Base-by-base conservation (phyloP, 371 early-diverging fungal genomes). In the Zopfochytrium polystomum region DNA sequence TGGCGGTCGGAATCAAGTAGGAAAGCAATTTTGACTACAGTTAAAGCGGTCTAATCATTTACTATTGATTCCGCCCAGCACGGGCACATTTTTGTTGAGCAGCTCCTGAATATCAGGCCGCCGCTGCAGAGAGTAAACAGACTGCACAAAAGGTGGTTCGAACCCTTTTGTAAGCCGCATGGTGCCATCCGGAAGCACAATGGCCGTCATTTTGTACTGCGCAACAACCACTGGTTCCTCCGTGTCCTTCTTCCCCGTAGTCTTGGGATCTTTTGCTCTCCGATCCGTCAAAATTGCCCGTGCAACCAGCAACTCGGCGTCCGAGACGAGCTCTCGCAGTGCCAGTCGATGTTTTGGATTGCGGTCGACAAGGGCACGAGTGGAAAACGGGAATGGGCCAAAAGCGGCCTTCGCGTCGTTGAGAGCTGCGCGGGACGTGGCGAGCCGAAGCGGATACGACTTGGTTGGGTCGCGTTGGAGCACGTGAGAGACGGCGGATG, bases 151-250 rank as follows among this genome's bases (percentile, higher is more conserved):
- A 42, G 90, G 89, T 45, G 86, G 62, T 27, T 60, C 63, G 43
- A 74, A 49, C 46, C 34, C 52, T 13, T 60, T 62, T 11, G 91
- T 92, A 55, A 88, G 82, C 62, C 88, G 84, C 51, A 86, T 70
- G 35, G 86, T 78, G 31, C 90, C 91, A 35, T 20, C 23, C 27
- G 87, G 78, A 38, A 82, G 74, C 35, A 92, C 73, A 59, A 91
- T 72, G 32, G 85, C 87, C 0, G 95, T 93, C 56, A 88, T 78
- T 75, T 87, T 87, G 75, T 88, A 89, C 67, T 92, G 93, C 31
- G 90, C 90, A 27, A 89, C 87, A 29, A 78, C 48, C 13, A 26
- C 26, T 1, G 9, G 15, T 65, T 86, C 89, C 22, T 82, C 85
- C 34, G 73, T 38, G 73, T 82, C 77, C 68, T 84, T 83, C 78